Conservation (phyloP, 257 asterid species). For the Capsicum baccatum region DNA sequence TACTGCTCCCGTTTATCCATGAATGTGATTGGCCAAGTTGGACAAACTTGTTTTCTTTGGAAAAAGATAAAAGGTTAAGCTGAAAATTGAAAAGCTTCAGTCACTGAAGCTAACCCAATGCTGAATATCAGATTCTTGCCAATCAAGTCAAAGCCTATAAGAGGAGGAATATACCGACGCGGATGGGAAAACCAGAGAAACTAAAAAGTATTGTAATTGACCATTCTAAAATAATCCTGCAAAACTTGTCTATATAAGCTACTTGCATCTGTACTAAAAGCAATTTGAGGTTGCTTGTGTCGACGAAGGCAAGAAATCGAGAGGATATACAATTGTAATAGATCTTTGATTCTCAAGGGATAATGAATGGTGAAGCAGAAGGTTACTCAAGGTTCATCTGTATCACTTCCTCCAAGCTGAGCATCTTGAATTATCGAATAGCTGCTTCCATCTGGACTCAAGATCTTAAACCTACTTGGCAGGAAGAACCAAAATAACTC, state of each 20-base stretch:
- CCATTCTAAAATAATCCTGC: conserved; percentile 34
- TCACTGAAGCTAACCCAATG: not conserved
- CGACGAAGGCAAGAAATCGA: not conserved
- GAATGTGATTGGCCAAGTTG: not conserved
- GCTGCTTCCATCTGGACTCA: conserved; percentile 79
- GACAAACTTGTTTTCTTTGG: not conserved
- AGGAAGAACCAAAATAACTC: conserved; percentile 5
- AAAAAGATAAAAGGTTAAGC: not conserved
- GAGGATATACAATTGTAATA: conserved; percentile 32
- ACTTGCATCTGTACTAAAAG: conserved; percentile 22
- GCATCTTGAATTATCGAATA: conserved; percentile 50
- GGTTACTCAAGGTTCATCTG: conserved; percentile 49
- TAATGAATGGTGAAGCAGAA: not conserved
- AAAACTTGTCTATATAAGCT: conserved; percentile 31
- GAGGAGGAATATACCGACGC: no score
- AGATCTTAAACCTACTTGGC: conserved; percentile 59
- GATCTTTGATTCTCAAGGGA: conserved; percentile 36
- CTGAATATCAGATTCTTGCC: not conserved
- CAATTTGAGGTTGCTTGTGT: conserved; percentile 8
- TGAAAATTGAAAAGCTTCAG: not conserved
- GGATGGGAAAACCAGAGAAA: not conserved
- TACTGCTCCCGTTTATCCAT: not conserved
- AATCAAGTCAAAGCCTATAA: not conserved
- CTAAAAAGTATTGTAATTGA: not conserved
- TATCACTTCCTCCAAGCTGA: conserved; percentile 59